phyloP scores from a whole-genome alignment of 495 filamentous ascomycete genomes.

The Neurospora cerealis region DNA sequence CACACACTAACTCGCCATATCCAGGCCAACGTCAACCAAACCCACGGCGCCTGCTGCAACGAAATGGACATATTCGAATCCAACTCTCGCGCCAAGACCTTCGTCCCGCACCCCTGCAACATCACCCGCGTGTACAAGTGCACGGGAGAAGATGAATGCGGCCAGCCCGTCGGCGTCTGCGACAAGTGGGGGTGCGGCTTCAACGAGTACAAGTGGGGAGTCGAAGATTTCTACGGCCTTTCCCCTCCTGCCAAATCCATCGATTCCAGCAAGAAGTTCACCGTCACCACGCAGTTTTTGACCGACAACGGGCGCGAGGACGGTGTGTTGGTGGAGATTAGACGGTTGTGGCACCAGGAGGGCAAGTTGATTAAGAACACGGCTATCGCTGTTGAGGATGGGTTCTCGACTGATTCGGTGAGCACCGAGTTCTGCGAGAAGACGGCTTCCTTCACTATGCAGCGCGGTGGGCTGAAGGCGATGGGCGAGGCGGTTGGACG shows the following conservation, averaged over 20 bases:
- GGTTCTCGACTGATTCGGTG: not conserved
- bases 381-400: not conserved
- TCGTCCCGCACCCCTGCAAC: slow-evolving; percentile 57
- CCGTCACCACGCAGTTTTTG: slow-evolving; percentile 61
- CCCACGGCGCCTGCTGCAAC: slow-evolving; percentile 54
- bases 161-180: slow-evolving; percentile 40
- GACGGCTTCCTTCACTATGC: slow-evolving; percentile 2
- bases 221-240: slow-evolving; percentile 45
- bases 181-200: slow-evolving; percentile 33
- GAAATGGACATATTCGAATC: slow-evolving; percentile 70
- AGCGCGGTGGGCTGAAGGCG: slow-evolving; percentile 41
- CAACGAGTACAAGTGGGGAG: slow-evolving; percentile 46
- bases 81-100: slow-evolving; percentile 48
- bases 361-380: slow-evolving; percentile 39
- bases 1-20: too few species aligned
- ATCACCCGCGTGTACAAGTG: slow-evolving; percentile 34
- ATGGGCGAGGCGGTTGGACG: slow-evolving; percentile 49
- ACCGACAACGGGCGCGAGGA: slow-evolving; percentile 32
- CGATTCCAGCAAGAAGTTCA: slow-evolving; percentile 52
- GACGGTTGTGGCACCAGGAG: slow-evolving; percentile 54
- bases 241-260: not conserved
- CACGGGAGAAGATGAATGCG: slow-evolving; percentile 29
- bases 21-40: slow-evolving; percentile 42
- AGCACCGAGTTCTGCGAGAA: slow-evolving; percentile 5
- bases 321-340: slow-evolving; percentile 49